Evolutionary conservation across 1,139 yeast species (phyloP).

Genomic region (Petasospora fabianii): DNA sequence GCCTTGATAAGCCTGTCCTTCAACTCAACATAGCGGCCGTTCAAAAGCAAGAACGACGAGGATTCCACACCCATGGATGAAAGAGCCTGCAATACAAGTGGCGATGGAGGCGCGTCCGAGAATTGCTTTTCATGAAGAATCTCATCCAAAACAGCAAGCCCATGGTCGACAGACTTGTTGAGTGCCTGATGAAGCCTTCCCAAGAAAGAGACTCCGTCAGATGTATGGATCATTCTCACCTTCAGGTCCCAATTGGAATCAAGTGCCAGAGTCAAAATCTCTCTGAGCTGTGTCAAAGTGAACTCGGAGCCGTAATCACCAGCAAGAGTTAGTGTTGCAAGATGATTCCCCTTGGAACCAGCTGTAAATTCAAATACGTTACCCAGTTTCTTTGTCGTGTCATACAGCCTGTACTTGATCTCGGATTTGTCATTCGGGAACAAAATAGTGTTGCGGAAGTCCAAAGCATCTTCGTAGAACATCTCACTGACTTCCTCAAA

Average conservation of each 20-base stretch:
- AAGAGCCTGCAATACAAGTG: conserved; percentile 2
- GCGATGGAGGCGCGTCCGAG: neutral
- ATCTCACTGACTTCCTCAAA: conserved; percentile 26
- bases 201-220: conserved; percentile 19
- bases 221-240: conserved; percentile 34
- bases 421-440: conserved; percentile 31
- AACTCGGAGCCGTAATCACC: conserved; percentile 46
- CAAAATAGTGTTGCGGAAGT: conserved; percentile 32
- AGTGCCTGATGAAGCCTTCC: conserved; percentile 21
- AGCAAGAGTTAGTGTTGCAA: conserved; percentile 46
- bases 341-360: conserved; percentile 18
- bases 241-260: conserved; percentile 31
- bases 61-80: conserved; percentile 15
- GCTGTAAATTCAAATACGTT: conserved; percentile 17
- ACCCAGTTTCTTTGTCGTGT: no score
- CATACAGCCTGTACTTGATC: conserved; percentile 38
- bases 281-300: conserved; percentile 41
- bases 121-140: conserved; percentile 16
- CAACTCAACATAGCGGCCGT: conserved; percentile 41
- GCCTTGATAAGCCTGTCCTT: conserved; percentile 23
- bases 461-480: conserved; percentile 21
- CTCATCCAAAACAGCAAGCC: conserved; percentile 13
- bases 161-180: conserved; percentile 16
- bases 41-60: conserved; percentile 30
- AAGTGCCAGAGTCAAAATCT: conserved; percentile 31